Base-by-base conservation (phyloP, 371 early-diverging fungal genomes). In the Saksenaea vasiformis region DNA sequence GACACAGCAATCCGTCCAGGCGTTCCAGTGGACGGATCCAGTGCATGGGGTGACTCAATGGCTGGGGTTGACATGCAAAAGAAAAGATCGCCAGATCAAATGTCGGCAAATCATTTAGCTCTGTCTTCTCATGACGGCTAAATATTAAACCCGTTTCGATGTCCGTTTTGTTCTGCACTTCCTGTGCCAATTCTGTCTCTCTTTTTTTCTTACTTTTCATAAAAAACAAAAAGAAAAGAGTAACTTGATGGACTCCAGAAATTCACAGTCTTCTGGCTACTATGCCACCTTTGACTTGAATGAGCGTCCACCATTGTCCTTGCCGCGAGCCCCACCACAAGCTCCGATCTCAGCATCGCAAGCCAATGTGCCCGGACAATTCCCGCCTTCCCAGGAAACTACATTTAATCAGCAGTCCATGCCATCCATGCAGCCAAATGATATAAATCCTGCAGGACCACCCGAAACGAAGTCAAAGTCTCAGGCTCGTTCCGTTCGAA, bases 21-120 rank as follows among this genome's bases (percentile, higher is more conserved):
- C 13, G 81, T 80, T 15, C 78, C 81, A 14, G 31, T 74, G 13
- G 72, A 68, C 41, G 76, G 74, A 9, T 67, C 75, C 19, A 72
- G 62, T 14, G 70, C 62, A 26, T 72, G 68, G 61, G 70, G 70
- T 53, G 75, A 80, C 37, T 64, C 70, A 11, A 58, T 73, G 2
- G 75, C 77, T 14, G 80, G 74, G 9, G 63, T 73, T 2, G 54
- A 56, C 10, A 36, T 64, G 9, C 51, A 58, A 41, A 15, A 38
- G 15, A 10, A 38, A 38, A 41, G 43, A 41, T n/a, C 14, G 14
- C n/a, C 43, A 41, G n/a, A 10, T 19, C 51, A 47, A 0, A 22
- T 2, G 5, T 7, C 51, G 51, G 51, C 51, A 47, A 47, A 47
- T 47, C 22, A 22, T 47, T 47, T 47, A 47, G 22, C 39, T 17